phyloP scores from a whole-genome alignment of 306 rosid genomes.

The Pterocarpus macrocarpus region DNA sequence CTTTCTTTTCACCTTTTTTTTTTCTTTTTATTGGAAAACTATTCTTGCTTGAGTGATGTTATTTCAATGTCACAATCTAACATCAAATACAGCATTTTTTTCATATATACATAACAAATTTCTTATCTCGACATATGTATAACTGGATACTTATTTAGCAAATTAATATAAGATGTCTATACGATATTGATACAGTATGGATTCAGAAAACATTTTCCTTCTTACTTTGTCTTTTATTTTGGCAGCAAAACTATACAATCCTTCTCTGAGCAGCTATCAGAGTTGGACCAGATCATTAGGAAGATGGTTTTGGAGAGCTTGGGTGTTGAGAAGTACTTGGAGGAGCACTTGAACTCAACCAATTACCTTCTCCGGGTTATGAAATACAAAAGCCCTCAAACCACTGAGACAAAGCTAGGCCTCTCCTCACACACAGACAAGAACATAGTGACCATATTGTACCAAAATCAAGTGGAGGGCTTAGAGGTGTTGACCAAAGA shows the following conservation, averaged over 20 bases:
- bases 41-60: too few relatives aligned
- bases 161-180: too few relatives aligned
- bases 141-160: too few relatives aligned
- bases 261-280: slow-evolving; percentile 61
- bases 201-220: too few relatives aligned
- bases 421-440: slow-evolving; percentile 71
- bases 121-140: too few relatives aligned
- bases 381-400: slow-evolving; percentile 77
- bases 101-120: too few relatives aligned
- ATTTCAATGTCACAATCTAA: too few relatives aligned
- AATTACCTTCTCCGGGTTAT: slow-evolving; percentile 70
- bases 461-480: slow-evolving; percentile 74
- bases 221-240: neutral
- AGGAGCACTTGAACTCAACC: slow-evolving; percentile 76
- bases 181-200: too few relatives aligned
- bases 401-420: slow-evolving; percentile 61
- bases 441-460: slow-evolving; percentile 70
- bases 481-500: slow-evolving; percentile 72
- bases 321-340: slow-evolving; percentile 71
- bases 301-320: slow-evolving; percentile 80
- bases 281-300: slow-evolving; percentile 68
- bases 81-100: too few relatives aligned
- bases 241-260: slow-evolving; percentile 64
- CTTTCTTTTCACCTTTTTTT: neutral
- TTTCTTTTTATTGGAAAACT: neutral